A percentile compares a stretch with the other conserved stretches of the same genome.
Evolutionary conservation across 176 grass and related monocot genomes (phyloP).

Genomic region (Ensete ventricosum): DNA sequence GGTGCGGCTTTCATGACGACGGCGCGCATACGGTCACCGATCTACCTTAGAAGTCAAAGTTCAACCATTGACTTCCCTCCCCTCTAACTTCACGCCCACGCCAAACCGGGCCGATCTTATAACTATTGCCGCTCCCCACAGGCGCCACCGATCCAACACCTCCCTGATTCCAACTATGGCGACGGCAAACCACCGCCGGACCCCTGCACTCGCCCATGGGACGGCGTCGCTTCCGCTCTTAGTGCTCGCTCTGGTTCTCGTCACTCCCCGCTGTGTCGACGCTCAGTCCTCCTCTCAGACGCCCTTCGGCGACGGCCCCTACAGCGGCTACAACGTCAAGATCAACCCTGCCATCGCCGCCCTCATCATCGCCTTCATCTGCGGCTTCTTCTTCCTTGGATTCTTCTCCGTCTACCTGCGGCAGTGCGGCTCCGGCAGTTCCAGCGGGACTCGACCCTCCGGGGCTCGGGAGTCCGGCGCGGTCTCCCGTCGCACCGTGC

Average conservation of each 20-base stretch:
- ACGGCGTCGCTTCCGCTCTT: too few species aligned
- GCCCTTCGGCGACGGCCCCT: neutral
- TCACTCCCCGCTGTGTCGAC: neutral
- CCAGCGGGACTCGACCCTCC: conserved; percentile 19
- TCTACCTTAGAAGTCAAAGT: too few species aligned
- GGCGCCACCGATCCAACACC: neutral
- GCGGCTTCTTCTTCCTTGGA: conserved; percentile 51
- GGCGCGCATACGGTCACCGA: too few species aligned
- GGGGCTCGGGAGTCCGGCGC: conserved; percentile 1
- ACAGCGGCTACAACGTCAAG: neutral
- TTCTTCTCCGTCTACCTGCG: conserved; percentile 61
- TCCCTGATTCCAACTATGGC: neutral
- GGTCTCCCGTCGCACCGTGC: neutral
- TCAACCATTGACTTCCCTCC: neutral
- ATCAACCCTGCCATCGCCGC: conserved; percentile 38
- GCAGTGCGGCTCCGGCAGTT: conserved; percentile 27
- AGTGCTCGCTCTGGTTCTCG: conserved; percentile 6
- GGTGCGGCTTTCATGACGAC: too few species aligned
- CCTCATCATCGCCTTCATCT: conserved; percentile 37
- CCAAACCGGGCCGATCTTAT: neutral
- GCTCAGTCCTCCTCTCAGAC: neutral
- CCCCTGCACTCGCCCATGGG: neutral
- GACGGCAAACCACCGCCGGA: neutral
- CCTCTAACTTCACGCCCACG: neutral
- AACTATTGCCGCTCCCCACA: neutral